Evolutionary conservation across 2,329 filamentous ascomycete genomes (phyloP).

Genomic region (Aphanoascus verrucosus): DNA sequence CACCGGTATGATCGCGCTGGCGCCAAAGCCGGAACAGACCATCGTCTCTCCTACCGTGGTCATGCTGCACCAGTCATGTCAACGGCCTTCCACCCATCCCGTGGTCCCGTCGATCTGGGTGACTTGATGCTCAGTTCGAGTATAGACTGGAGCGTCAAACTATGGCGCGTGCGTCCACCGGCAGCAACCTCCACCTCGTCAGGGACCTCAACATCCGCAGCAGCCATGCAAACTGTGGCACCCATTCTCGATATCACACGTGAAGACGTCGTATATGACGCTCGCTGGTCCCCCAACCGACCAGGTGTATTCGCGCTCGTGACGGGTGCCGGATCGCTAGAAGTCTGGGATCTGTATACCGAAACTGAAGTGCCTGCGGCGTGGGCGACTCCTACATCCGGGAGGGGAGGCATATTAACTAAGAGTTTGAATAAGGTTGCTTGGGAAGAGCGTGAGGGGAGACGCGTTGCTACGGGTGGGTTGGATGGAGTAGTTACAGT

Average conservation of each 20-base stretch:
- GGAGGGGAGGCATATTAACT: constrained; percentile 56
- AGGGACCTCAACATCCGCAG: constrained; percentile 24
- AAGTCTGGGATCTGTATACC: constrained; percentile 88
- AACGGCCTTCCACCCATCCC: constrained; percentile 85
- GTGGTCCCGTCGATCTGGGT: constrained; percentile 84
- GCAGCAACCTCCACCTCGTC: constrained; percentile 31
- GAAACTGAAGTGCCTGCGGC: constrained; percentile 88
- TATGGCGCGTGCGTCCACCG: constrained; percentile 73
- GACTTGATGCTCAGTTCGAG: constrained; percentile 87
- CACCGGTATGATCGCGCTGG: constrained; percentile 95
- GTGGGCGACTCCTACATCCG: constrained; percentile 58
- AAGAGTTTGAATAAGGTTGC: constrained; percentile 88
- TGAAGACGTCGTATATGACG: constrained; percentile 95
- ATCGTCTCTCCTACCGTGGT: constrained; percentile 74
- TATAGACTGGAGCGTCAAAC: constrained; percentile 91
- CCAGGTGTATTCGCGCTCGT: constrained; percentile 91
- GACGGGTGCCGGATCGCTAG: constrained; percentile 81
- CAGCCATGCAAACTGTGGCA: constrained; percentile 43
- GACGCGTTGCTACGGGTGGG: constrained; percentile 76
- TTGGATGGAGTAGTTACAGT: constrained; percentile 84
- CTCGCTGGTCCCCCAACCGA: constrained; percentile 86
- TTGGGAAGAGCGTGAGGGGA: constrained; percentile 86
- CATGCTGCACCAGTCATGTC: constrained; percentile 94
- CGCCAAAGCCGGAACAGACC: constrained; percentile 90
- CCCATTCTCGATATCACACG: constrained; percentile 83